These are phyloP conservation scores for Coniochaeta prunicola DNA, from an alignment of 2,329 filamentous ascomycete genomes.

Conservation along the genomic window DNA sequence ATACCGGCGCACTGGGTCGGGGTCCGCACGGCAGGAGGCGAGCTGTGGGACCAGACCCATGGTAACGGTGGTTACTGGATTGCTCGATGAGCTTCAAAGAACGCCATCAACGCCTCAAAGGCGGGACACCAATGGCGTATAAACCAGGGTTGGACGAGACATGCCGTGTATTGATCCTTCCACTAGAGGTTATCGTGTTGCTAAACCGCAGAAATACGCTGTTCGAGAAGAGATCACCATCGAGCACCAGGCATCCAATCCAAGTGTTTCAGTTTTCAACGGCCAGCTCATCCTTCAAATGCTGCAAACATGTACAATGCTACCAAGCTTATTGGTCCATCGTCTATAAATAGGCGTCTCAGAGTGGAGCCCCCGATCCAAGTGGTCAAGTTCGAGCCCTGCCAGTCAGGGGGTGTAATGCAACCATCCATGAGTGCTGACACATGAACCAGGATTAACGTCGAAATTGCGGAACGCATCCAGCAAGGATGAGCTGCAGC, in stretches of 20 bases:
- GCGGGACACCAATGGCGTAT: neutral
- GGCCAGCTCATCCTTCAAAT: neutral
- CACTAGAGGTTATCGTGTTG: neutral
- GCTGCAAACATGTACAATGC: neutral
- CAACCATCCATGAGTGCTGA: neutral
- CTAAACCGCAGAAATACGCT: neutral
- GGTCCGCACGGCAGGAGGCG: slow-evolving; percentile 42
- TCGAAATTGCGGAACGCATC: neutral
- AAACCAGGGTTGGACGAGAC: neutral
- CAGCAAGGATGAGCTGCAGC: neutral
- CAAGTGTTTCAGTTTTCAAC: neutral
- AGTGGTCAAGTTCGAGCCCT: neutral
- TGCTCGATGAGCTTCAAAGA: slow-evolving; percentile 17
- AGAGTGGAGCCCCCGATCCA: neutral
- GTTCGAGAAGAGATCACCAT: neutral
- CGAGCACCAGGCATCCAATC: too few relatives aligned
- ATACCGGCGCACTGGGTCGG: slow-evolving; percentile 53
- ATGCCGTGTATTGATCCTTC: neutral
- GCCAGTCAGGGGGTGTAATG: neutral
- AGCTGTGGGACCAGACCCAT: slow-evolving; percentile 39
- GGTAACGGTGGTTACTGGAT: slow-evolving; percentile 45
- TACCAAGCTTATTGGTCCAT: neutral
- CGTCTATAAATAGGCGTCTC: neutral
- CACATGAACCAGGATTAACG: neutral
- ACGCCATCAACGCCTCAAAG: neutral